Base-by-base conservation (phyloP, 2,329 filamentous ascomycete genomes). In the Phaeomoniella chlamydospora region DNA sequence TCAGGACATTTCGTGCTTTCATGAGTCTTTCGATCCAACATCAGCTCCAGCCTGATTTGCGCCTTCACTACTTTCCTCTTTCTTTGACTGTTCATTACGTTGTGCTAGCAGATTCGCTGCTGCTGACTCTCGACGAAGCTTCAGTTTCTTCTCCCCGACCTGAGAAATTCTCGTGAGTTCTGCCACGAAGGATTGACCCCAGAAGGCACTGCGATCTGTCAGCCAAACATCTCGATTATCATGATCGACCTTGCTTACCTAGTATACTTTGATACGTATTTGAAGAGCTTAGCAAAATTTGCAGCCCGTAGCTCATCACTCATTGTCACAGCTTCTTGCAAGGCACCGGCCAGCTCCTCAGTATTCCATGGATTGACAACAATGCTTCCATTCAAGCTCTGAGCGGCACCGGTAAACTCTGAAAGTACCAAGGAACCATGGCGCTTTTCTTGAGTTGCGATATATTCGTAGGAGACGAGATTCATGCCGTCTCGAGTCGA, bases 401-500 rank as follows among this genome's bases (percentile, higher is more conserved):
- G 90, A 1, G 90, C 88, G 5, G 90, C 90, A 31, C 90, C 90
- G 0, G 90, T 87, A 53, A 98, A 96, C 56, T 98, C 90, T 33
- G 87, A 94, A 18, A 98, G 73, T 38, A 98, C 87, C 74, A 98
- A 80, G 42, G 85, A 80, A 40, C 90, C 90, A 53, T 96, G 85
- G 35, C 85, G 79, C 52, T 92, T 77, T 48, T 83, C 74, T 54
- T 98, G 88, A 3, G 83, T 85, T 15, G 88, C 88, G 45, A 98
- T 94, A 64, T 96, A 98, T 59, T 98, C 88, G 61, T 94, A 96
- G 1, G 86, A 92, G 18, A 96, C 90, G 18, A 98, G 70, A 58
- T 98, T 98, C 90, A 98, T 98, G 51, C 90, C 90, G 54, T 98
- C 90, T 34, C 90, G 80, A n/a, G 84, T 96, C 2, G 83, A 94